phyloP scores from a whole-genome alignment of 345 rosid genomes.

The Mangifera indica region DNA sequence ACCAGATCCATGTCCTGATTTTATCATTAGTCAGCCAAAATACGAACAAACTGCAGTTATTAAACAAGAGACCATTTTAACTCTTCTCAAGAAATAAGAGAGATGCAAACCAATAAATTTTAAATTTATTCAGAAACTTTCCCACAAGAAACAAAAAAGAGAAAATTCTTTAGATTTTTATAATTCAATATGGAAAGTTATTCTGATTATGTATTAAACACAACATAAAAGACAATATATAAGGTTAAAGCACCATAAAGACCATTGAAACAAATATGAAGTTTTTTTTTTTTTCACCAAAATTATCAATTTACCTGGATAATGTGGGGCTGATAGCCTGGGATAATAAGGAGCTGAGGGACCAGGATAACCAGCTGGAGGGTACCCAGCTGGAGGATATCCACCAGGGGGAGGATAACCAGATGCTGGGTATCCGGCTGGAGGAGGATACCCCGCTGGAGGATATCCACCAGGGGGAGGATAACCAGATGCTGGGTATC shows the following conservation, averaged over 20 bases:
- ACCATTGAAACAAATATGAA: background rate
- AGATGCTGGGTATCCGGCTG: too few relatives aligned
- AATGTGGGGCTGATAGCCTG: constrained; percentile 60
- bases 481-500: constrained; percentile 63
- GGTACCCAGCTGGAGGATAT: constrained; percentile 52
- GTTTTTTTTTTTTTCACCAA: background rate
- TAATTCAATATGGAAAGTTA: background rate
- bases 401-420: too few relatives aligned
- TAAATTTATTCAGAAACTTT: too few relatives aligned
- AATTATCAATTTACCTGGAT: constrained; percentile 42
- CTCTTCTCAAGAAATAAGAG: background rate
- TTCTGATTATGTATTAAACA: background rate
- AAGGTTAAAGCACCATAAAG: background rate
- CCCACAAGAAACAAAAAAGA: background rate
- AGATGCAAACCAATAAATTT: background rate
- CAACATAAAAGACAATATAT: background rate
- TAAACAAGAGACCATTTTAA: background rate
- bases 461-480: constrained; percentile 60
- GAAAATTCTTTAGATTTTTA: background rate
- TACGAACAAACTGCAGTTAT: background rate
- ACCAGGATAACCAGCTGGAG: constrained; percentile 63
- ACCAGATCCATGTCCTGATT: constrained; percentile 46
- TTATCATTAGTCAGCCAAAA: constrained; percentile 5
- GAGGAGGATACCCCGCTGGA: too few relatives aligned
- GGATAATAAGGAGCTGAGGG: constrained; percentile 60